These are phyloP conservation scores for Persicaria tinctoria DNA, from an alignment of 148 eudicot genomes.

Conservation along the genomic window DNA sequence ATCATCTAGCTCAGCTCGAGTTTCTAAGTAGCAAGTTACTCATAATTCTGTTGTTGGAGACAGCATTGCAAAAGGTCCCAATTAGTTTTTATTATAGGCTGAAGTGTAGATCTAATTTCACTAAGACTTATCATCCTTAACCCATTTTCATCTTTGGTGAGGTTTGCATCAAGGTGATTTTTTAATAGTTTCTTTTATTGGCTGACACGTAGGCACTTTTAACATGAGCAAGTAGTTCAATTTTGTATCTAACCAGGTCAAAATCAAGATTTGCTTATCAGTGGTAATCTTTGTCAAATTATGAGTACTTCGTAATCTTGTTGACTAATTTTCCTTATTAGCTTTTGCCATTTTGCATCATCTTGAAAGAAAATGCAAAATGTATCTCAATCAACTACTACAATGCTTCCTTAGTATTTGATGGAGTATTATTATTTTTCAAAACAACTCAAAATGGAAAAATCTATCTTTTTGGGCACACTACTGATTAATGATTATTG, in stretches of 20 bases:
- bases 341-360: neutral
- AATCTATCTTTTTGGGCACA: too few species aligned
- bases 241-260: neutral
- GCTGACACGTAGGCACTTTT: neutral
- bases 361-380: neutral
- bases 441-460: too few species aligned
- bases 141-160: neutral
- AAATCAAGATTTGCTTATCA: neutral
- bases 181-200: neutral
- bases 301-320: neutral
- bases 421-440: neutral
- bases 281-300: neutral
- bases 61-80: neutral
- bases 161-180: neutral
- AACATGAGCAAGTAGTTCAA: neutral
- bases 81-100: neutral
- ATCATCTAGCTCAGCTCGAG: neutral
- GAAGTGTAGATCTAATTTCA: neutral
- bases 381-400: neutral
- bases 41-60: neutral
- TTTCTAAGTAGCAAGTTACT: neutral
- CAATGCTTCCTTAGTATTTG: neutral
- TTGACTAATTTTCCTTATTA: neutral
- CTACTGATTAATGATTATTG: too few species aligned
- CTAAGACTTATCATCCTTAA: neutral